A percentile compares a stretch with the other conserved stretches of the same genome.
Evolutionary conservation across 495 filamentous ascomycete genomes (phyloP).

Genomic region (Pseudotulostoma volvatum): DNA sequence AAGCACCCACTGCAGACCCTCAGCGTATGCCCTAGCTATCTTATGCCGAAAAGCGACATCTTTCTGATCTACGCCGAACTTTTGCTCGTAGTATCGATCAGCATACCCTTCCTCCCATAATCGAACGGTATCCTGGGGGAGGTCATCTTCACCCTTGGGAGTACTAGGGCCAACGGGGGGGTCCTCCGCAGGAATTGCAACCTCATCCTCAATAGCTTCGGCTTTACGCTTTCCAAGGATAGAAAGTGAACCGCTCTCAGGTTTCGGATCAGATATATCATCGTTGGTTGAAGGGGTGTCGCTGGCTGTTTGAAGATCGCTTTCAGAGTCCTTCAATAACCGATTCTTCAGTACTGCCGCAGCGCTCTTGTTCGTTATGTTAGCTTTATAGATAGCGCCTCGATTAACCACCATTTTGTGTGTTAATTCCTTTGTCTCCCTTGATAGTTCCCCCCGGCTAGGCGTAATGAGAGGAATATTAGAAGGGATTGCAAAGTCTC

Average conservation of each 20-base stretch:
- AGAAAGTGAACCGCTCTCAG: slow-evolving; percentile 15
- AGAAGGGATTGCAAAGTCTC: slow-evolving; percentile 8
- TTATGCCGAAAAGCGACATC: slow-evolving; percentile 79
- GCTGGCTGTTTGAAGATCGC: slow-evolving; percentile 9
- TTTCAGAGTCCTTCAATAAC: slow-evolving; percentile 35
- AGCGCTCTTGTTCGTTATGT: slow-evolving; percentile 84
- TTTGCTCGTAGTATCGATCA: slow-evolving; percentile 93
- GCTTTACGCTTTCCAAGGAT: slow-evolving; percentile 45
- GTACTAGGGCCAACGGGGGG: slow-evolving; percentile 30
- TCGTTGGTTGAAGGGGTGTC: slow-evolving; percentile 2
- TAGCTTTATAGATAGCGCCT: slow-evolving; percentile 54
- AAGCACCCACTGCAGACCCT: slow-evolving; percentile 95
- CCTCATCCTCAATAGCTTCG: slow-evolving; percentile 44
- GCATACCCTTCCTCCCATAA: slow-evolving; percentile 93
- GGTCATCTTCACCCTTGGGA: slow-evolving; percentile 36
- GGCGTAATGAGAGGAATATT: slow-evolving; percentile 42
- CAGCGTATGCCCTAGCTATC: slow-evolving; percentile 85
- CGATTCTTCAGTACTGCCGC: slow-evolving; percentile 77
- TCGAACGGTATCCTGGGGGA: slow-evolving; percentile 61
- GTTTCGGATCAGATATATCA: slow-evolving; percentile 8
- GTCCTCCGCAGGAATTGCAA: slow-evolving; percentile 41
- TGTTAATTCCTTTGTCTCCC: slow-evolving; percentile 48
- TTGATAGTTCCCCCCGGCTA: slow-evolving; percentile 37
- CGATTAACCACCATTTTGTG: slow-evolving; percentile 81
- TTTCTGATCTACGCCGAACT: slow-evolving; percentile 72